These are phyloP conservation scores for Volutella citrinella DNA, from an alignment of 2,329 filamentous ascomycete genomes.

Conservation along the genomic window DNA sequence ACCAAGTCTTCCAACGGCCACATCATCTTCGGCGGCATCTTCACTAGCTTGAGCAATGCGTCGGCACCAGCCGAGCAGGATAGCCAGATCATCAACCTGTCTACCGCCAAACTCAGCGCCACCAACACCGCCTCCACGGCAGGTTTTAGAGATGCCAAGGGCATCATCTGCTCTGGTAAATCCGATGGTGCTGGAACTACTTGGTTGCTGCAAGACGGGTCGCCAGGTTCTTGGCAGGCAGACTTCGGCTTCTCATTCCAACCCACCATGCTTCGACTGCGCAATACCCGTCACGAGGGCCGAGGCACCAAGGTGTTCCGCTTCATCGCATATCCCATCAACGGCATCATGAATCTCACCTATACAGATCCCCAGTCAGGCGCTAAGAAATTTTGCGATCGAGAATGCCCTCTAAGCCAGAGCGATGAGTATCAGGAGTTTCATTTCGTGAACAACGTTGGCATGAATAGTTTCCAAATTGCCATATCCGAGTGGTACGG, in stretches of 20 bases:
- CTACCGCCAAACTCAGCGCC: constrained; percentile 70
- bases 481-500: constrained; percentile 89
- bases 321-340: constrained; percentile 79
- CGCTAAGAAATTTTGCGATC: constrained; percentile 69
- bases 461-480: constrained; percentile 83
- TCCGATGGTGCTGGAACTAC: constrained; percentile 70
- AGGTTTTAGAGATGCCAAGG: constrained; percentile 73
- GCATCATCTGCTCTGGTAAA: constrained; percentile 73
- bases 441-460: constrained; percentile 80
- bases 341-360: constrained; percentile 94
- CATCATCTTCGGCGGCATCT: constrained; percentile 88
- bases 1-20: constrained; percentile 75
- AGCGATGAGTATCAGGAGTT: constrained; percentile 81
- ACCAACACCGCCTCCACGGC: constrained; percentile 57
- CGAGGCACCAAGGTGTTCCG: constrained; percentile 86
- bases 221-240: constrained; percentile 79
- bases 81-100: constrained; percentile 79
- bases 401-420: constrained; percentile 77
- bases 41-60: constrained; percentile 83
- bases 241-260: constrained; percentile 79
- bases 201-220: constrained; percentile 73
- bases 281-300: constrained; percentile 81
- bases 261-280: constrained; percentile 82
- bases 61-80: constrained; percentile 65
- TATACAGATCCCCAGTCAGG: constrained; percentile 76